Evolutionary conservation across 495 filamentous ascomycete species (phyloP).

Genomic region (Cryomyces antarcticus): DNA sequence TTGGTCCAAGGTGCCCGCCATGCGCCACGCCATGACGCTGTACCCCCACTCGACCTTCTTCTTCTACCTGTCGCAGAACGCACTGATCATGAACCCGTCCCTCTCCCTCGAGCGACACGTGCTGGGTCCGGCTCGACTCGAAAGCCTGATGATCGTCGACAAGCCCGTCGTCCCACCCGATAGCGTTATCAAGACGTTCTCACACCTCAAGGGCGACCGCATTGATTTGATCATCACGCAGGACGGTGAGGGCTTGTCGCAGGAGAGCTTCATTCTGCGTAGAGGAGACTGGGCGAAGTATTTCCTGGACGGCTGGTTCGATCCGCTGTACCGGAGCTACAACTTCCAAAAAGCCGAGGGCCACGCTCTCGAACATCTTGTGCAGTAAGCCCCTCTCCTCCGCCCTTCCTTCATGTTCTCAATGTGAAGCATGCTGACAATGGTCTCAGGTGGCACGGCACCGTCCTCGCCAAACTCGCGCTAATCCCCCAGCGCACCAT

Average conservation of each 20-base stretch:
- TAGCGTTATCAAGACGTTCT: conserved; percentile 89
- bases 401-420: no score
- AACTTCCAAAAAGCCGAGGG: conserved; percentile 89
- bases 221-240: conserved; percentile 74
- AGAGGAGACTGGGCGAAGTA: conserved; percentile 81
- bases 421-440: conserved; percentile 7
- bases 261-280: conserved; percentile 57
- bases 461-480: conserved; percentile 71
- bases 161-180: conserved; percentile 79
- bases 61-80: conserved; percentile 66
- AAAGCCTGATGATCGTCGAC: conserved; percentile 67
- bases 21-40: conserved; percentile 70
- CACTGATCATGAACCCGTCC: conserved; percentile 76
- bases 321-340: conserved; percentile 79
- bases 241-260: conserved; percentile 59
- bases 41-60: conserved; percentile 56
- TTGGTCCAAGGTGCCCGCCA: conserved; percentile 70
- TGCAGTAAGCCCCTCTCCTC: conserved; percentile 13
- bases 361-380: conserved; percentile 54
- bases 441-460: conserved; percentile 94
- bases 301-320: conserved; percentile 91
- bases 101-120: conserved; percentile 50
- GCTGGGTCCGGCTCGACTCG: conserved; percentile 41
- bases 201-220: conserved; percentile 51
- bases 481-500: conserved; percentile 65